Evolutionary conservation across 1,139 yeast species (phyloP).

Genomic region (Yamadazyma sp.): DNA sequence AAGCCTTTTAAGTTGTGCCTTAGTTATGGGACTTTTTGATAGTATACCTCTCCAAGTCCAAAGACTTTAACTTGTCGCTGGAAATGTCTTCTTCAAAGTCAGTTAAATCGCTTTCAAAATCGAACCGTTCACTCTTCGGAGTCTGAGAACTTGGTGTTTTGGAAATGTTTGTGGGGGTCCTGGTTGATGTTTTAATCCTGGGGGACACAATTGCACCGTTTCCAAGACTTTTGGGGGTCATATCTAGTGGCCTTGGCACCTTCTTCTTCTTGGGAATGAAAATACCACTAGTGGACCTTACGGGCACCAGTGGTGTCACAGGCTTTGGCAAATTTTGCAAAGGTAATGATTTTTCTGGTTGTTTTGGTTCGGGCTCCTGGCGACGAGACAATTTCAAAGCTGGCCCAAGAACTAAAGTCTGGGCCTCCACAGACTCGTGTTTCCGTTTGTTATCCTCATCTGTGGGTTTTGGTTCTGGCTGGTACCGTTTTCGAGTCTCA

Average conservation of each 20-base stretch:
- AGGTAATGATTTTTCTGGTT: too few species aligned
- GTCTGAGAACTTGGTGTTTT: slow-evolving; percentile 1
- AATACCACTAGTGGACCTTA: slow-evolving; percentile 4
- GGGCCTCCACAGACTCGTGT: too few species aligned
- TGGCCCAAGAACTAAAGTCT: too few species aligned
- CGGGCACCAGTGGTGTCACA: neutral
- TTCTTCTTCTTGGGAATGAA: slow-evolving; percentile 12
- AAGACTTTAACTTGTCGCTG: slow-evolving; percentile 16
- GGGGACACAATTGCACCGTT: neutral
- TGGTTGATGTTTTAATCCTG: neutral
- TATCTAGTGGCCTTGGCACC: neutral
- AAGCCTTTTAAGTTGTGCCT: too few species aligned
- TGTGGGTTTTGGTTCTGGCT: neutral
- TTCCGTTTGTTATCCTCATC: neutral
- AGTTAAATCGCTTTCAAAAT: slow-evolving; percentile 22
- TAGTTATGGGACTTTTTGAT: neutral
- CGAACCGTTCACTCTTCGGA: slow-evolving; percentile 6
- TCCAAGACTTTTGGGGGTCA: neutral
- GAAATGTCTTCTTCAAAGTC: slow-evolving; percentile 29
- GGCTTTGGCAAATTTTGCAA: too few species aligned
- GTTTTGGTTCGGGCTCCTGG: too few species aligned
- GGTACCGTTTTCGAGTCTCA: slow-evolving; percentile 2
- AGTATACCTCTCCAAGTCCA: slow-evolving; percentile 10
- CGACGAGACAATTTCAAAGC: too few species aligned
- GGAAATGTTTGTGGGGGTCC: neutral